phyloP scores from a whole-genome alignment of 106 monocot species.

The Dioscorea alata region DNA sequence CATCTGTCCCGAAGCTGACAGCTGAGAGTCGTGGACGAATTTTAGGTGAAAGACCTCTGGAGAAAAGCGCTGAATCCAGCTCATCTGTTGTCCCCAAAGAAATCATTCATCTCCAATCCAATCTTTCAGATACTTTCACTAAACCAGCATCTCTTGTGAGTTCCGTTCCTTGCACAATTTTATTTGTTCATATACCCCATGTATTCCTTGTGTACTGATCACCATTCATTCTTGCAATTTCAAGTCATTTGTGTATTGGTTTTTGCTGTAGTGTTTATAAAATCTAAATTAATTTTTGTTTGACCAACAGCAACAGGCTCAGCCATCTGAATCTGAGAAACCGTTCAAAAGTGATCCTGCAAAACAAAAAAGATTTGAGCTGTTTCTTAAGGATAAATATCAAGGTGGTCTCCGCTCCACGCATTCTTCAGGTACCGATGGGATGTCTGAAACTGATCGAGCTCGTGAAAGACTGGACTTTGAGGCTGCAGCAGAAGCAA shows the following conservation, averaged over 20 bases:
- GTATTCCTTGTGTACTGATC: no score
- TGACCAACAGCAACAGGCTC: slow-evolving; percentile 23
- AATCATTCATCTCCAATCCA: slow-evolving; percentile 54
- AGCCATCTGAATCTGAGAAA: slow-evolving; percentile 51
- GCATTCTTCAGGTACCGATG: slow-evolving; percentile 17
- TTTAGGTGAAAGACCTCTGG: slow-evolving; percentile 80
- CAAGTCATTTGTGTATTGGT: not conserved
- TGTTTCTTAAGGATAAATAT: slow-evolving; percentile 91
- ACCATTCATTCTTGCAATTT: not conserved
- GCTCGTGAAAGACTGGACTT: slow-evolving; percentile 91
- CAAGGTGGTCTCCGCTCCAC: slow-evolving; percentile 77
- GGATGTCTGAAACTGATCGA: slow-evolving; percentile 66
- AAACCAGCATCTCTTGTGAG: slow-evolving; percentile 70
- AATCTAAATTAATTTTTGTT: slow-evolving; percentile 6
- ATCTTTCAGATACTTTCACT: slow-evolving; percentile 69
- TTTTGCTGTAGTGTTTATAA: no score
- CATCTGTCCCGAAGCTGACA: slow-evolving; percentile 53
- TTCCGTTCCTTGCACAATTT: not conserved
- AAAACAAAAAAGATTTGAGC: slow-evolving; percentile 95
- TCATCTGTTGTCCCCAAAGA: slow-evolving; percentile 21
- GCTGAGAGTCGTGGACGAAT: slow-evolving; percentile 77
- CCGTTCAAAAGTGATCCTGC: slow-evolving; percentile 83
- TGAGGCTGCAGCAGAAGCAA: slow-evolving; percentile 76
- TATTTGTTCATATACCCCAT: not conserved
- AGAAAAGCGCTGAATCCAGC: slow-evolving; percentile 24